Percentiles rank a stretch among this genome's conserved stretches.
phyloP scores from a whole-genome alignment of 139 green algal genomes.

The Chlorella sp. region DNA sequence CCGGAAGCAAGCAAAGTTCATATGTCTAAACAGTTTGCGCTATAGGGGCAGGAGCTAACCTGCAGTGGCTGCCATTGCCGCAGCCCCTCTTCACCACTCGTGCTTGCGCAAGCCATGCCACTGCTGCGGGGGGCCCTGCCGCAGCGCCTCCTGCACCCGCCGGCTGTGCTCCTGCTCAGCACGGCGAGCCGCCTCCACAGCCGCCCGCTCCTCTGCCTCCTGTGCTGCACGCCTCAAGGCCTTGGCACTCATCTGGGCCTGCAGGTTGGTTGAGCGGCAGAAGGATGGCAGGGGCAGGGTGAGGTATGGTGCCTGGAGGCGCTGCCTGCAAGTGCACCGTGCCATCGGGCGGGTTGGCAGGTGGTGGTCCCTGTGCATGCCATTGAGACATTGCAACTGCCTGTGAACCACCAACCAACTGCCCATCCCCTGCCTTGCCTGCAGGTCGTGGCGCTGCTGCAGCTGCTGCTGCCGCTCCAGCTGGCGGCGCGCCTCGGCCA shows the following conservation, averaged over 20 bases:
- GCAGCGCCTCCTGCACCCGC: constrained; percentile 11
- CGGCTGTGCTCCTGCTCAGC: not conserved
- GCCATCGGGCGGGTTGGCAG: too few relatives aligned
- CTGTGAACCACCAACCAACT: too few relatives aligned
- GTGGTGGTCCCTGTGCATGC: too few relatives aligned
- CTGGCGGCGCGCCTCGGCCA: constrained; percentile 21
- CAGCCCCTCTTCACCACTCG: constrained; percentile 7
- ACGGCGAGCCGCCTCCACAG: not conserved
- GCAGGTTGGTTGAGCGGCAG: not conserved
- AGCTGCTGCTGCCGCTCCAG: constrained; percentile 24
- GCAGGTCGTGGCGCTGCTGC: constrained; percentile 39
- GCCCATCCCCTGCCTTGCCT: constrained; percentile 12
- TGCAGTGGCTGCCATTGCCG: too few relatives aligned
- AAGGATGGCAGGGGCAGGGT: too few relatives aligned
- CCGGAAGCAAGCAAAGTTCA: too few relatives aligned
- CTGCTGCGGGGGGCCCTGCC: not conserved
- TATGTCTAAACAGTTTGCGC: too few relatives aligned
- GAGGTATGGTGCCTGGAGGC: too few relatives aligned
- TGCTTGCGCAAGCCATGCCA: constrained; percentile 33
- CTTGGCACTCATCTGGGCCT: constrained; percentile 48
- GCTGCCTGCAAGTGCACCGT: too few relatives aligned
- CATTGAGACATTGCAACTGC: too few relatives aligned
- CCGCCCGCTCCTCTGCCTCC: constrained; percentile 1
- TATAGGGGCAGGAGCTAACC: too few relatives aligned
- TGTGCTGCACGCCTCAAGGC: constrained; percentile 14